Conservation (phyloP, 2,329 filamentous ascomycete species). For the Colletotrichum plurivorum region DNA sequence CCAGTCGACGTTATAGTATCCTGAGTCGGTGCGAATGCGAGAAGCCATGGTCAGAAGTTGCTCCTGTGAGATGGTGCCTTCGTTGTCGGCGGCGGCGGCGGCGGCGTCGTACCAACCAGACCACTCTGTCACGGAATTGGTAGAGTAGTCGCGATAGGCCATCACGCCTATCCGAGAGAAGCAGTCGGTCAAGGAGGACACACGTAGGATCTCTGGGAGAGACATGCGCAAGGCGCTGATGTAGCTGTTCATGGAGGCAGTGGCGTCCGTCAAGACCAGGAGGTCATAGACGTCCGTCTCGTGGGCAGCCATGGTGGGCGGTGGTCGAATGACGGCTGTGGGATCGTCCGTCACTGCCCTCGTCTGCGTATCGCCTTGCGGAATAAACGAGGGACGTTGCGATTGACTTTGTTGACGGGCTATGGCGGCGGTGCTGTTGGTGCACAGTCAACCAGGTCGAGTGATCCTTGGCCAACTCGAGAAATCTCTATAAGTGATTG, state of each 20-base stretch:
- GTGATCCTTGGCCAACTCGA: too few relatives aligned
- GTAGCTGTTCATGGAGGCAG: constrained; percentile 60
- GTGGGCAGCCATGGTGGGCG: constrained; percentile 5
- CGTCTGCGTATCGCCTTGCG: too few relatives aligned
- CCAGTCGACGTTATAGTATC: constrained; percentile 53
- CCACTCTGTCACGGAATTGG: constrained; percentile 55
- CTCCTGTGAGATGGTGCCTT: constrained; percentile 47
- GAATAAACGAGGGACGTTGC: too few relatives aligned
- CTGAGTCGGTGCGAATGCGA: constrained; percentile 50
- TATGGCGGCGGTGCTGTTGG: too few relatives aligned
- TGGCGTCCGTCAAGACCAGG: constrained; percentile 62
- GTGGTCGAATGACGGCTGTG: neutral
- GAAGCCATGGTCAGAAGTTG: constrained; percentile 53
- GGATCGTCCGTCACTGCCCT: too few relatives aligned
- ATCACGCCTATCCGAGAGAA: constrained; percentile 66
- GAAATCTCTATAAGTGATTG: too few relatives aligned
- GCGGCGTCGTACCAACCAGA: constrained; percentile 60
- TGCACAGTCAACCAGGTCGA: too few relatives aligned
- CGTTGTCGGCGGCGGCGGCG: constrained; percentile 14
- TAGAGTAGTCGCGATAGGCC: constrained; percentile 64
- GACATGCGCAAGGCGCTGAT: constrained; percentile 59
- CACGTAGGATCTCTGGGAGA: constrained; percentile 64
- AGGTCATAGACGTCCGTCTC: constrained; percentile 55
- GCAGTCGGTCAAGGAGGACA: constrained; percentile 63
- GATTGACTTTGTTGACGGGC: too few relatives aligned